Conservation (phyloP, 169 alveolate genomes). For the Besnoitia besnoiti region DNA sequence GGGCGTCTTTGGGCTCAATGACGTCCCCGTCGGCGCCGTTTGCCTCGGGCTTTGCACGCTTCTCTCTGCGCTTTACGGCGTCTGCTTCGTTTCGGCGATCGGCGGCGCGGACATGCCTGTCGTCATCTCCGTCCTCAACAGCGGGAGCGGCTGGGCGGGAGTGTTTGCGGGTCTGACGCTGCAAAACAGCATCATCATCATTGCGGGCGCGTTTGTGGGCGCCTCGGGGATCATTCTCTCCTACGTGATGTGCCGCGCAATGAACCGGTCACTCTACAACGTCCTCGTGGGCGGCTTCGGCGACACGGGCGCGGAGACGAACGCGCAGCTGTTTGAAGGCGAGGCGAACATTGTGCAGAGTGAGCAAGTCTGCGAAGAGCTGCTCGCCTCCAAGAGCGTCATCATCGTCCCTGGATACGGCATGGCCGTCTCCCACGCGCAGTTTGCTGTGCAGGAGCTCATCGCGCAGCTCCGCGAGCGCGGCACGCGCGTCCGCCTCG, state of each 20-base stretch:
- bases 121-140: slow-evolving; percentile 81
- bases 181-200: slow-evolving; percentile 78
- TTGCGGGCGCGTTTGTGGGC: slow-evolving; percentile 90
- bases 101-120: slow-evolving; percentile 69
- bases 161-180: slow-evolving; percentile 82
- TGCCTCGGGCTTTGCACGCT: slow-evolving; percentile 41
- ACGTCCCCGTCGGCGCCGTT: not conserved
- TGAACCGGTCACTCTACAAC: slow-evolving; percentile 87
- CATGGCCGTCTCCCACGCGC: slow-evolving; percentile 89
- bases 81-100: slow-evolving; percentile 52
- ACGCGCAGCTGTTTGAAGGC: not conserved
- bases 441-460: slow-evolving; percentile 83
- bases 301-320: not conserved
- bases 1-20: not conserved
- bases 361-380: slow-evolving; percentile 81
- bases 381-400: slow-evolving; percentile 79
- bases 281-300: slow-evolving; percentile 91
- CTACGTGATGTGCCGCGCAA: slow-evolving; percentile 91
- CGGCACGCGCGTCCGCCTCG: slow-evolving; percentile 87
- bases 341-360: not conserved
- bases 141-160: slow-evolving; percentile 87
- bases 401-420: slow-evolving; percentile 94
- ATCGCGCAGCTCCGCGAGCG: slow-evolving; percentile 74
- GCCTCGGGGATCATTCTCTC: slow-evolving; percentile 91
- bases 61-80: slow-evolving; percentile 22